A percentile compares a stretch with the other conserved stretches of the same genome.
Conservation (phyloP, 257 asterid genomes). For the Nicotiana paniculata region DNA sequence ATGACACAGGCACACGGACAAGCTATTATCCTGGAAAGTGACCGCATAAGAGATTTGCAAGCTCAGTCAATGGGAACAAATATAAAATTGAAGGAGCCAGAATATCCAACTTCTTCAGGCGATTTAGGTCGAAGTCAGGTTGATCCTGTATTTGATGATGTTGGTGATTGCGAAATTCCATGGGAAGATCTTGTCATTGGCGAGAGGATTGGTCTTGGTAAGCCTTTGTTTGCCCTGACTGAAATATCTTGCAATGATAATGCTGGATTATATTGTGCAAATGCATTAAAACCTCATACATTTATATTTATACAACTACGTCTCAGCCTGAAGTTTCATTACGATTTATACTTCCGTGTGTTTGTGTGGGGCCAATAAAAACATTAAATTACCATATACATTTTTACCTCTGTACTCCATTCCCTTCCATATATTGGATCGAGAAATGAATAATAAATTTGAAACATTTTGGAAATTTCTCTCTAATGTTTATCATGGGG, state of each 20-base stretch:
- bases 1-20: constrained; percentile 17
- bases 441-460: constrained; percentile 8
- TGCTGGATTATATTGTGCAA: not conserved
- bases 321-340: not conserved
- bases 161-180: constrained; percentile 89
- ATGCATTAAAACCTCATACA: not conserved
- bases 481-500: not conserved
- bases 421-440: constrained; percentile 8
- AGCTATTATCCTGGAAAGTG: constrained; percentile 21
- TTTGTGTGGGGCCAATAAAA: not conserved
- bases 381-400: not conserved
- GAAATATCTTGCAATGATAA: not conserved
- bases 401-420: not conserved
- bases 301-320: not conserved
- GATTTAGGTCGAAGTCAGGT: constrained; percentile 26
- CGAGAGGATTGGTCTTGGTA: constrained; percentile 99
- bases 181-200: constrained; percentile 98
- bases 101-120: constrained; percentile 35
- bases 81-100: constrained; percentile 35
- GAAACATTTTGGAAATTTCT: not conserved
- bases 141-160: constrained; percentile 84
- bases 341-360: not conserved
- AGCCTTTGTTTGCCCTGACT: constrained; percentile 16
- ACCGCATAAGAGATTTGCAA: constrained; percentile 29
- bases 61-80: constrained; percentile 23